These are phyloP conservation scores for Coemansia nantahalensis DNA, from an alignment of 192 early-diverging fungal genomes.

Conservation along the genomic window DNA sequence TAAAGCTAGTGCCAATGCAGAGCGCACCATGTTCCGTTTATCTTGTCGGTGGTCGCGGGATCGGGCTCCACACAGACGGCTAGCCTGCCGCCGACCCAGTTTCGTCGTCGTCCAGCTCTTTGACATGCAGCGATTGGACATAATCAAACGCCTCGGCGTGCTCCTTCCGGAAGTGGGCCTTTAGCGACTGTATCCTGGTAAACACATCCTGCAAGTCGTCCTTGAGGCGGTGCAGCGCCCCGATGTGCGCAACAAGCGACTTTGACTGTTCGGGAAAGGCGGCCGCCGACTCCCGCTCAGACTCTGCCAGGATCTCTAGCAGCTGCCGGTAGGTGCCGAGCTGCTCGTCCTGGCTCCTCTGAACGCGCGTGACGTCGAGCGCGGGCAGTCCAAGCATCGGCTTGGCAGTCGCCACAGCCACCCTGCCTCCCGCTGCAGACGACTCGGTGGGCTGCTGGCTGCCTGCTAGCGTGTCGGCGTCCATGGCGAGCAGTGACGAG, in stretches of 20 bases:
- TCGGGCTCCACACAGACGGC: too few species aligned
- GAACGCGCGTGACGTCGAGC: slow-evolving; percentile 20
- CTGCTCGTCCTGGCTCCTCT: slow-evolving; percentile 26
- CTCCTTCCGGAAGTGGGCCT: slow-evolving; percentile 28
- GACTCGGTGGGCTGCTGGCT: neutral
- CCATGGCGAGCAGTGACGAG: neutral
- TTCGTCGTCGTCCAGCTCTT: slow-evolving; percentile 36
- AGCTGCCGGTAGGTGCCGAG: slow-evolving; percentile 27
- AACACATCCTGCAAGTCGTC: slow-evolving; percentile 43
- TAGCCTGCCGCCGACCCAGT: neutral
- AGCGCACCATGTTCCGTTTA: too few species aligned
- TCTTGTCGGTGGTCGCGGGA: too few species aligned
- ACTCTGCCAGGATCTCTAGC: slow-evolving; percentile 22
- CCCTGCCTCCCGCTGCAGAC: neutral
- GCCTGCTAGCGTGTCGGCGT: neutral
- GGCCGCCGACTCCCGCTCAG: slow-evolving; percentile 35
- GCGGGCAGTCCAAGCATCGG: slow-evolving; percentile 29
- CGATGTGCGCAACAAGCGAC: slow-evolving; percentile 21
- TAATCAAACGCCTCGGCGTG: slow-evolving; percentile 41
- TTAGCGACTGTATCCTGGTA: slow-evolving; percentile 32
- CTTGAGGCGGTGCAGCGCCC: slow-evolving; percentile 25
- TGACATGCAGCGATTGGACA: slow-evolving; percentile 44
- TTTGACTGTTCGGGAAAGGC: slow-evolving; percentile 36
- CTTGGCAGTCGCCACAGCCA: slow-evolving; percentile 10
- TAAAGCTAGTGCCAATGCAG: too few species aligned